These are phyloP conservation scores for Mycena alexandri DNA, from an alignment of 768 basidiomycete genomes.

Conservation along the genomic window DNA sequence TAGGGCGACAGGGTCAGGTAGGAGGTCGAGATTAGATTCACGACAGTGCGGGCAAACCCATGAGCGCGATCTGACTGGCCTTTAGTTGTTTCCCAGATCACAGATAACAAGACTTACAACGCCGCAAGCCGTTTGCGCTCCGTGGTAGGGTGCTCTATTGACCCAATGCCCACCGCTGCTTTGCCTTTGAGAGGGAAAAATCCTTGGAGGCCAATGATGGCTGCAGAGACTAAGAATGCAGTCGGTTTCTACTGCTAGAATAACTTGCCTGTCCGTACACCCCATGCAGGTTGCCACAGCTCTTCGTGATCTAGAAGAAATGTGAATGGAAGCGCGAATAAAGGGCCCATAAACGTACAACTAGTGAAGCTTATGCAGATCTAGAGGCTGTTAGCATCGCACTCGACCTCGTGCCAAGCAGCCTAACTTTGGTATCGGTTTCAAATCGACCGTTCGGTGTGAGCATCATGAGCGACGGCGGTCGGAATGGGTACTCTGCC, in stretches of 20 bases:
- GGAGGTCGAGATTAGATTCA: slow-evolving; percentile 72
- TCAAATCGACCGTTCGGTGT: slow-evolving; percentile 99
- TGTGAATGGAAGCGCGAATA: slow-evolving; percentile 6
- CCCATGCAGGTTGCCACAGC: slow-evolving; percentile 98
- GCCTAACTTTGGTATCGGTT: slow-evolving; percentile 89
- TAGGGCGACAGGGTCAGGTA: slow-evolving; percentile 81
- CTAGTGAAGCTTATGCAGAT: slow-evolving; percentile 95
- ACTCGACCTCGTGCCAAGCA: not conserved
- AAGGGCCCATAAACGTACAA: slow-evolving; percentile 63
- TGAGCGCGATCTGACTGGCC: slow-evolving; percentile 73
- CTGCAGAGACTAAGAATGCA: slow-evolving; percentile 51
- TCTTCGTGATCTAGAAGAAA: slow-evolving; percentile 85
- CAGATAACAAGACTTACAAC: slow-evolving; percentile 62
- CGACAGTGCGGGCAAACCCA: slow-evolving; percentile 86
- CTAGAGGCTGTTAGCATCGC: slow-evolving; percentile 52
- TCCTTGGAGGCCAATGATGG: slow-evolving; percentile 89
- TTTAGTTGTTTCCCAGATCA: slow-evolving; percentile 25
- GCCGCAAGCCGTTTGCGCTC: slow-evolving; percentile 85
- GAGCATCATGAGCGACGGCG: slow-evolving; percentile 95
- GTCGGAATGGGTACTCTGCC: slow-evolving; percentile 95
- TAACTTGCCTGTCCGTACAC: slow-evolving; percentile 87
- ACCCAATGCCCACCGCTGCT: slow-evolving; percentile 88
- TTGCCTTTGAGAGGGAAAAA: slow-evolving; percentile 93
- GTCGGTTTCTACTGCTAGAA: not conserved
- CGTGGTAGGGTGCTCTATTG: slow-evolving; percentile 79